A percentile compares a stretch with the other conserved stretches of the same genome.
Conservation (phyloP, 306 rosid species). For the Castanea mollissima region DNA sequence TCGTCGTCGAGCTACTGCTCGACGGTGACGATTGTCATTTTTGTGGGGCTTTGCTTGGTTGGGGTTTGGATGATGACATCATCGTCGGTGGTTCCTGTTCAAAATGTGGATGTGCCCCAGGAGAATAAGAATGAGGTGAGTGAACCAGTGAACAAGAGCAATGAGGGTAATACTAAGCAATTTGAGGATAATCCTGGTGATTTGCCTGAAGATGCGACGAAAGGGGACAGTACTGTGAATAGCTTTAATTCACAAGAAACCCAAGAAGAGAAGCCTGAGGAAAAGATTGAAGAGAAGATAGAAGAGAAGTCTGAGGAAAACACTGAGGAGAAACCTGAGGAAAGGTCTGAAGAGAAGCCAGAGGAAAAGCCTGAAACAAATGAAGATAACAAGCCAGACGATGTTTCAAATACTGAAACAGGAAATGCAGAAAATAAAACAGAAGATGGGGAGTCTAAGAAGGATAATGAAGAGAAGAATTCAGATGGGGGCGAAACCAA, state of each 20-base stretch:
- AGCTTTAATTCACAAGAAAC: slow-evolving; percentile 20
- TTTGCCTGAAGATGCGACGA: slow-evolving; percentile 69
- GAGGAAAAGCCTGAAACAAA: slow-evolving; percentile 26
- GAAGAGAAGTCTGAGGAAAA: slow-evolving; percentile 29
- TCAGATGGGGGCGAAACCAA: slow-evolving; percentile 28
- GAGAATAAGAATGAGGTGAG: slow-evolving; percentile 53
- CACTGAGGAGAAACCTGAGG: slow-evolving; percentile 32
- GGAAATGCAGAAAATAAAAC: slow-evolving; percentile 43
- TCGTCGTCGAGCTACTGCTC: slow-evolving; percentile 68
- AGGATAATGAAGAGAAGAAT: slow-evolving; percentile 41
- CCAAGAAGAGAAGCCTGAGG: slow-evolving; percentile 37
- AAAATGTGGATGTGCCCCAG: slow-evolving; percentile 57
- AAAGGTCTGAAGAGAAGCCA: slow-evolving; percentile 21
- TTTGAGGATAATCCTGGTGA: slow-evolving; percentile 75
- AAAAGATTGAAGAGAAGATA: slow-evolving; percentile 20
- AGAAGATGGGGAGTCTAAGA: slow-evolving; percentile 41
- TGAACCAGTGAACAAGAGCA: slow-evolving; percentile 39
- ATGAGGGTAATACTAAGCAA: slow-evolving; percentile 43
- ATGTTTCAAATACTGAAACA: slow-evolving; percentile 16
- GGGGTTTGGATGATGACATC: slow-evolving; percentile 98
- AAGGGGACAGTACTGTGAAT: slow-evolving; percentile 43
- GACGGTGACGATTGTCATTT: slow-evolving; percentile 73
- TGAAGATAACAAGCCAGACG: slow-evolving; percentile 33
- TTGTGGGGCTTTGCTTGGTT: slow-evolving; percentile 84
- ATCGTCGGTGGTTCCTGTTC: slow-evolving; percentile 72